Evolutionary conservation across 2,329 filamentous ascomycete genomes (phyloP), one percentile per base, ranked within the genome.

Genomic region (Aspergillus fischeri): DNA sequence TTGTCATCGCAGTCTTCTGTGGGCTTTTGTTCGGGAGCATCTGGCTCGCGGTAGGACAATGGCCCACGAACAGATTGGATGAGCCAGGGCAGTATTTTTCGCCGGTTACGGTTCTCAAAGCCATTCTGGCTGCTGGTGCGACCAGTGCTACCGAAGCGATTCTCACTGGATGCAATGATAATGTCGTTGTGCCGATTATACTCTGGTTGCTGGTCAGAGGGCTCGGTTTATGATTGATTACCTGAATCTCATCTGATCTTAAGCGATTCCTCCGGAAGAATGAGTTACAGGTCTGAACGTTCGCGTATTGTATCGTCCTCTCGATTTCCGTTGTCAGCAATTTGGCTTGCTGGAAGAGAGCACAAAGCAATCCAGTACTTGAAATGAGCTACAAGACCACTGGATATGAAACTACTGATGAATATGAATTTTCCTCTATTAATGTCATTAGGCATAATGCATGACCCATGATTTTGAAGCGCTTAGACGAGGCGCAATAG

Each of bases 161-260:
- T 49, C 78, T 99, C 62, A 97, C 94, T 14, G 94, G 94, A 2
- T 94, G 93, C 29, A 99, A 99, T 74, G 94, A 99, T 80, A 99
- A 99, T 79, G 94, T 99, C 20, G 88, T 97, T 62, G 93, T 97
- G 62, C 94, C 94, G 3, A 86, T 99, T 56, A 86, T 96, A 52
- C 77, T 99, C 59, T 99, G 94, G 94, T 83, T 92, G 58, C 86
- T 96, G 67, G 92, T 96, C 42, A 89, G 93, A 75, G 91, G 90
- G 21, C 74, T 93, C 59, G 82, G 68, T 42, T 56, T 72, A 50
- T 70, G 59, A 71, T 59, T 21, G 49, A 24, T 38, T 11, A n/a
- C 6, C 5, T 50, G 45, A 28, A 47, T 24, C 20, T 14, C 24
- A 25, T 47, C 51, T 52, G 41, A 20, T 55, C 32, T n/a, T 20